These are phyloP conservation scores for Colletotrichum cereale DNA, from an alignment of 2,329 filamentous ascomycete genomes.

Conservation along the genomic window DNA sequence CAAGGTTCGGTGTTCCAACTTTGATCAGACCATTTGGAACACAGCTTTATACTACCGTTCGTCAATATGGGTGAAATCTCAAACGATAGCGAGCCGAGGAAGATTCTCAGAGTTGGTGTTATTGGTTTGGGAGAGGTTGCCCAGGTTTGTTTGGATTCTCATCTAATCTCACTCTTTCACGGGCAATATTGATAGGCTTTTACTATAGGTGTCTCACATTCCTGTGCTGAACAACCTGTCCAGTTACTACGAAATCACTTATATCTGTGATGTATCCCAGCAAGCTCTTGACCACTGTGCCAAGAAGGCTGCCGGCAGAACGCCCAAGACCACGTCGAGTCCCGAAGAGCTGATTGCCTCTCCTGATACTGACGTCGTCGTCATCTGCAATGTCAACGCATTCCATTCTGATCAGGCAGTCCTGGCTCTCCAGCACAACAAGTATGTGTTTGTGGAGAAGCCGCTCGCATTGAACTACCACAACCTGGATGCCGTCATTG, in stretches of 20 bases:
- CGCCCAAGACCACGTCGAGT: slow-evolving; percentile 49
- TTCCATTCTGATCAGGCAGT: slow-evolving; percentile 65
- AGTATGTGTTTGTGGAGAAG: slow-evolving; percentile 71
- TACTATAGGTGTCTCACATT: slow-evolving; percentile 65
- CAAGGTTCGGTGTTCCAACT: not conserved
- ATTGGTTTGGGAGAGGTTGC: not conserved
- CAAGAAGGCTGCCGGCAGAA: slow-evolving; percentile 37
- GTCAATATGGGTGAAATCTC: not conserved
- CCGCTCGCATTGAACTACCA: slow-evolving; percentile 63
- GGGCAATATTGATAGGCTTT: not conserved
- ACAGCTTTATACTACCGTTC: not conserved
- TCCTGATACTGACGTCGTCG: slow-evolving; percentile 62
- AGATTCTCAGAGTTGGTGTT: not conserved
- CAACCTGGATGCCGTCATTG: slow-evolving; percentile 60
- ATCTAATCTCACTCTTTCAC: not conserved
- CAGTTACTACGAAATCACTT: slow-evolving; percentile 58
- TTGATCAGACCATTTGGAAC: not conserved
- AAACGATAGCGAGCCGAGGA: not conserved
- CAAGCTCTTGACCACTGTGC: slow-evolving; percentile 45
- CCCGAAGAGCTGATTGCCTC: slow-evolving; percentile 56
- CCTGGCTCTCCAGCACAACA: slow-evolving; percentile 63
- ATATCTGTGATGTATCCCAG: slow-evolving; percentile 64
- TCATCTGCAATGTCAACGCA: slow-evolving; percentile 65
- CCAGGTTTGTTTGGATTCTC: not conserved
- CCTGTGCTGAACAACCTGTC: slow-evolving; percentile 59